These are phyloP conservation scores for Begonia loranthoides DNA, from an alignment of 306 rosid species.

Conservation along the genomic window DNA sequence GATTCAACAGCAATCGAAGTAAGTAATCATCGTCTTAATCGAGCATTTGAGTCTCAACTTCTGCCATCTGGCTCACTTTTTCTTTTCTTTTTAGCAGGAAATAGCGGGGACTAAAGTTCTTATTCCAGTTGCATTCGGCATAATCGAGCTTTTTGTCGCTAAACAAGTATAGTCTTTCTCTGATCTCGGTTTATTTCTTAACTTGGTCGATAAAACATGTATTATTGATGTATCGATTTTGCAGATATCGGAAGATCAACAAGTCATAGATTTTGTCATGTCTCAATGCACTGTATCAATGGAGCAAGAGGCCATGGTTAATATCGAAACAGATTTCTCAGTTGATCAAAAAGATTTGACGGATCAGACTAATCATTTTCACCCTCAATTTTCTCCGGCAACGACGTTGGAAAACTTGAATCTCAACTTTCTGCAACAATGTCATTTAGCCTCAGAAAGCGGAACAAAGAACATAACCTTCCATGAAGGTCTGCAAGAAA, in stretches of 20 bases:
- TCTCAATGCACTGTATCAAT: constrained; percentile 31
- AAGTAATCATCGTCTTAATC: constrained; percentile 9
- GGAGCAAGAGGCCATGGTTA: constrained; percentile 36
- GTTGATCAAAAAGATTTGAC: too few relatives aligned
- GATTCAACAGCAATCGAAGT: constrained; percentile 37
- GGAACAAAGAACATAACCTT: background rate
- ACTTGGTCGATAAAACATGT: too few relatives aligned
- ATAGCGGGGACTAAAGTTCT: constrained; percentile 57
- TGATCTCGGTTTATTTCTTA: background rate
- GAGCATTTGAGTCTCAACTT: too few relatives aligned
- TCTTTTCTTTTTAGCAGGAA: constrained; percentile 31
- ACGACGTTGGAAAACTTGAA: constrained; percentile 27
- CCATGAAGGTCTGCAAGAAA: background rate
- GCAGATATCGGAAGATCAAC: constrained; percentile 66
- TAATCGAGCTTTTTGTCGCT: constrained; percentile 60
- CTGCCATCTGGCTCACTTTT: too few relatives aligned
- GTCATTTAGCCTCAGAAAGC: constrained; percentile 29
- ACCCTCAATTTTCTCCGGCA: constrained; percentile 13
- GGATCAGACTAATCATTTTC: constrained; percentile 24
- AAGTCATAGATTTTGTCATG: constrained; percentile 48
- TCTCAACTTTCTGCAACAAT: constrained; percentile 57
- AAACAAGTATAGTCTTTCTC: constrained; percentile 37
- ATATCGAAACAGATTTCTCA: constrained; percentile 18
- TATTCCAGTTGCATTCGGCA: constrained; percentile 63
- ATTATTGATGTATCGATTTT: too few relatives aligned